Percentiles rank a stretch among this genome's conserved stretches.
phyloP scores from a whole-genome alignment of 192 early-diverging fungal genomes.

The Backusella australiensis region DNA sequence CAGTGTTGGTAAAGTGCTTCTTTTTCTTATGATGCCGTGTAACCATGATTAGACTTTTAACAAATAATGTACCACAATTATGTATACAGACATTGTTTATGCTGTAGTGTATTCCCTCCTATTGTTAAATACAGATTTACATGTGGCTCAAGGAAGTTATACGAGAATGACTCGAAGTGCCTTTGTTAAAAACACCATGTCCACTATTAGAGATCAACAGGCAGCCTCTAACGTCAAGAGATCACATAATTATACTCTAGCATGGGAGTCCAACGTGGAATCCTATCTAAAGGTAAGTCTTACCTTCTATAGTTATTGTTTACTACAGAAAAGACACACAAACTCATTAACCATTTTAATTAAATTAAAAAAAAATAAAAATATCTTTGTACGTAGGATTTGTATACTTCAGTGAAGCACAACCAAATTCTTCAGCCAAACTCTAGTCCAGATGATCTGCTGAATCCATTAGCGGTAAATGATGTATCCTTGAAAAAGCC shows the following conservation, averaged over 20 bases:
- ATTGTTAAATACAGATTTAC: slow-evolving; percentile 91
- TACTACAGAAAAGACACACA: not conserved
- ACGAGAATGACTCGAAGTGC: slow-evolving; percentile 73
- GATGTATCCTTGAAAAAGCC: slow-evolving; percentile 7
- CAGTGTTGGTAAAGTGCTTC: slow-evolving; percentile 15
- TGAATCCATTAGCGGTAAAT: not conserved
- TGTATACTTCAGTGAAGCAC: slow-evolving; percentile 59
- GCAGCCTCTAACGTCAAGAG: not conserved
- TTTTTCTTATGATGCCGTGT: not conserved
- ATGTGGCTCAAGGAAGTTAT: slow-evolving; percentile 74
- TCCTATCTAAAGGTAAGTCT: slow-evolving; percentile 40
- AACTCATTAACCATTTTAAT: not conserved
- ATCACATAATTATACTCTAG: slow-evolving; percentile 27
- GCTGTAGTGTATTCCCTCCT: slow-evolving; percentile 83
- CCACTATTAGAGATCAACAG: slow-evolving; percentile 38
- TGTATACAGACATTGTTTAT: slow-evolving; percentile 71
- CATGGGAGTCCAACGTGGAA: slow-evolving; percentile 60
- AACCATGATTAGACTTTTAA: not conserved
- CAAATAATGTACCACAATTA: not conserved
- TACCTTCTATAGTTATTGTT: not conserved
- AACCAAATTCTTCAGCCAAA: slow-evolving; percentile 54
- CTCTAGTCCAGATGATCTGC: not conserved
- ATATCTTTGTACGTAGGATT: slow-evolving; percentile 33
- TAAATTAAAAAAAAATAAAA: not conserved
- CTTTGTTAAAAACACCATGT: slow-evolving; percentile 73